Evolutionary conservation across 1,284 basidiomycete genomes (phyloP).

Genomic region (Apiotrichum veenhuisii): DNA sequence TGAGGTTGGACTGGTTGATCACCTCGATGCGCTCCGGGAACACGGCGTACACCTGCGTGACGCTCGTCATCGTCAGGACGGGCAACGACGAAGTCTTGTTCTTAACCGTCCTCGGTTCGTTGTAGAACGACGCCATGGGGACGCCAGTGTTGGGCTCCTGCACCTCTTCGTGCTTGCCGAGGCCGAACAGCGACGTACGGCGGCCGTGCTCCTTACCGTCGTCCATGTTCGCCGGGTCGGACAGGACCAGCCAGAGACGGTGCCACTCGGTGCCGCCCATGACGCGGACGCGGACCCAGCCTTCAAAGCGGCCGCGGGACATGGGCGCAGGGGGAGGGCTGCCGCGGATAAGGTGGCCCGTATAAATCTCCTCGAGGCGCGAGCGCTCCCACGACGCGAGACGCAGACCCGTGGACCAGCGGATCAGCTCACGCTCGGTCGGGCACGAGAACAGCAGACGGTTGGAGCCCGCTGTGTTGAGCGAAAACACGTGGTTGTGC

Average conservation of each 20-base stretch:
- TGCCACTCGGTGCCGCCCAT: constrained; percentile 97
- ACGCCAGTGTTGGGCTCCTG: constrained; percentile 46
- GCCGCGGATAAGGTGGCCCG: constrained; percentile 73
- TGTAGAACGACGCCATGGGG: constrained; percentile 48
- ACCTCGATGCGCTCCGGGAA: constrained; percentile 93
- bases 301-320: constrained; percentile 71
- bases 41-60: constrained; percentile 65
- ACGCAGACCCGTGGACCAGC: constrained; percentile 90
- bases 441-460: constrained; percentile 84
- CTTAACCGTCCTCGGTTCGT: constrained; percentile 37
- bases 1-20: constrained; percentile 76
- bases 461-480: constrained; percentile 93
- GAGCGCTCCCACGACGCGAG: constrained; percentile 93
- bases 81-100: constrained; percentile 38
- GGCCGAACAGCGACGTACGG: constrained; percentile 44
- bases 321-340: constrained; percentile 53
- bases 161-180: constrained; percentile 53
- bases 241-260: constrained; percentile 78
- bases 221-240: constrained; percentile 45
- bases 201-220: constrained; percentile 18
- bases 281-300: constrained; percentile 85
- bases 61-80: constrained; percentile 44
- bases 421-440: constrained; percentile 63
- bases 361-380: constrained; percentile 94
- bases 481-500: constrained; percentile 71